Conservation (phyloP, 1,284 basidiomycete species). For the Prillingera fragicola region DNA sequence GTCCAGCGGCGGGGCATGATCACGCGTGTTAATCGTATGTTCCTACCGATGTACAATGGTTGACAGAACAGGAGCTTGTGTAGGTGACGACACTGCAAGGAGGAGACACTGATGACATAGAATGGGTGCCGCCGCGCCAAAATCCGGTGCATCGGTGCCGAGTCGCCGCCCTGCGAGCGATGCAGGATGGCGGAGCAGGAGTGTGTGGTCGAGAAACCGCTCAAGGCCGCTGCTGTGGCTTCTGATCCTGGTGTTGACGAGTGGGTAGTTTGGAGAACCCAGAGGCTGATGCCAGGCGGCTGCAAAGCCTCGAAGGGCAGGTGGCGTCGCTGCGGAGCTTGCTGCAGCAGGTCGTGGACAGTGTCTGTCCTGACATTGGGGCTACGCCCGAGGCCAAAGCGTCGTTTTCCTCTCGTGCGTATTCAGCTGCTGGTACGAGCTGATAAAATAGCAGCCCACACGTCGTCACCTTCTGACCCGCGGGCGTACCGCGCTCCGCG, state of each 20-base stretch:
- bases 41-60: not conserved
- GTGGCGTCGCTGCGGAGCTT: constrained; percentile 67
- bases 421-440: not conserved
- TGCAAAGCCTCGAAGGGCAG: constrained; percentile 70
- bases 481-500: not conserved
- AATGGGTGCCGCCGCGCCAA: constrained; percentile 26
- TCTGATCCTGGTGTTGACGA: constrained; percentile 60
- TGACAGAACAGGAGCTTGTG: constrained; percentile 9
- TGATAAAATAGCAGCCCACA: not conserved
- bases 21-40: constrained; percentile 8
- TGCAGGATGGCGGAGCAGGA: constrained; percentile 73
- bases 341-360: constrained; percentile 65
- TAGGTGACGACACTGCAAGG: not conserved
- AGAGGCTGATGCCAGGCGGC: constrained; percentile 56
- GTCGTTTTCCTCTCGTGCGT: not conserved
- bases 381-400: not conserved
- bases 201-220: constrained; percentile 81
- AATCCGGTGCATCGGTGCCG: constrained; percentile 61
- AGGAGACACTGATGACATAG: constrained; percentile 2
- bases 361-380: constrained; percentile 4
- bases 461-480: not conserved
- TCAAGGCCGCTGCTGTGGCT: constrained; percentile 54
- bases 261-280: constrained; percentile 51
- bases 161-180: constrained; percentile 77
- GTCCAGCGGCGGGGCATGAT: not conserved